Percentiles rank a stretch among this genome's conserved stretches.
Conservation (phyloP, 108 stramenopile genomes). For the Nitzschia inconspicua region DNA sequence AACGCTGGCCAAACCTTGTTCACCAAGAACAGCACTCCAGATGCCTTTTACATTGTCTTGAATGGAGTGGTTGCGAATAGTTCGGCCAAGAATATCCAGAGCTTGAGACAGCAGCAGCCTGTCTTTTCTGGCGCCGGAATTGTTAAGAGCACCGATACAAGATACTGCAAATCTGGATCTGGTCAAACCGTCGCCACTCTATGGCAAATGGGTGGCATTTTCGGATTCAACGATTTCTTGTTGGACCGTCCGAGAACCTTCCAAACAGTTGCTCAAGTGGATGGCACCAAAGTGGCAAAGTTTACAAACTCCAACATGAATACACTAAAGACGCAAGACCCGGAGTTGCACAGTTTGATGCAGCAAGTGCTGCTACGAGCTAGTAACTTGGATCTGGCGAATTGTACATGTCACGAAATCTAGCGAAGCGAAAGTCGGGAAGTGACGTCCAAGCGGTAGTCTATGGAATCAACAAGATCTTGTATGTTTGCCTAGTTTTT, state of each 20-base stretch:
- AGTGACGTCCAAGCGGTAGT: too few relatives aligned
- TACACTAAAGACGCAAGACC: slow-evolving; percentile 46
- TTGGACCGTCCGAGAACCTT: slow-evolving; percentile 62
- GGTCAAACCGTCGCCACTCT: slow-evolving; percentile 9
- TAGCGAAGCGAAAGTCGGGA: too few relatives aligned
- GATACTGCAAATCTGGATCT: background rate
- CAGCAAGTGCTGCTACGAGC: slow-evolving; percentile 70
- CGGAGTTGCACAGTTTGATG: slow-evolving; percentile 52
- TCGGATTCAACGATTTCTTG: slow-evolving; percentile 84
- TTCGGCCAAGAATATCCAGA: slow-evolving; percentile 19
- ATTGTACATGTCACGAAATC: slow-evolving; percentile 43
- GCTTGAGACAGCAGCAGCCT: background rate
- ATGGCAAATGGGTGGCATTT: slow-evolving; percentile 56
- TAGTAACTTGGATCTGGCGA: slow-evolving; percentile 66
- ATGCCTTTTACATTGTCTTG: slow-evolving; percentile 76
- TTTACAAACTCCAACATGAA: slow-evolving; percentile 53
- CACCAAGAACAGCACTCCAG: slow-evolving; percentile 40
- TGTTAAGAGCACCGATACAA: background rate
- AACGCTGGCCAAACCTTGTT: slow-evolving; percentile 56
- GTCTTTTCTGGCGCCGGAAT: slow-evolving; percentile 26
- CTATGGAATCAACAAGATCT: too few relatives aligned
- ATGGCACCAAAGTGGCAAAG: slow-evolving; percentile 63
- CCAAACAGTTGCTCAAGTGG: slow-evolving; percentile 52
- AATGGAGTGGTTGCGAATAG: slow-evolving; percentile 65
- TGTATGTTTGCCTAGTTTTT: too few relatives aligned